Base-by-base conservation (phyloP, 805 yeast genomes). In the Sugiyamaella boreocaroliniensis region DNA sequence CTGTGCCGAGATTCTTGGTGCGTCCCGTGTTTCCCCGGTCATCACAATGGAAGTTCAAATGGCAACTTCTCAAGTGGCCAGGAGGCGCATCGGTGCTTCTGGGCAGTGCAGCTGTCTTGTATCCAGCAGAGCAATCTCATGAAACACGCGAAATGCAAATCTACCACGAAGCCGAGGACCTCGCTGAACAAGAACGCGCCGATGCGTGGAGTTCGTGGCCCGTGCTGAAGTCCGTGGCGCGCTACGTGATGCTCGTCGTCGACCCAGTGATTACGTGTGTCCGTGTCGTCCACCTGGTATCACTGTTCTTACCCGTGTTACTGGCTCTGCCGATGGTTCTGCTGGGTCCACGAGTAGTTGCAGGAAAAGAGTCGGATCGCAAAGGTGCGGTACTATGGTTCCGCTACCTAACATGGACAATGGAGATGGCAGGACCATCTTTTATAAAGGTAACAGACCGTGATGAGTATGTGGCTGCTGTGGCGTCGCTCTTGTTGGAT, bases 391-490 rank as follows among this genome's bases (percentile, higher is more conserved):
- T 76, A 16, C 42, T 81, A 18, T 92, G 97, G 97, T 90, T 78
- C 68, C 68, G 69, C 50, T 68, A 81, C 46, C 69, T 92, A 18
- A 75, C 88, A 47, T 68, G 77, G 65, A 71, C 85, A 0, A 80
- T 93, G 53, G 96, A 92, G 67, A 56, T 73, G 15, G 97, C 96
- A 0, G 99, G 99, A 0, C 96, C 98, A 2, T 85, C 96, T 2
- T 93, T 73, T 58, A 71, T 74, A 53, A 73, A 73, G 61, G 65
- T 62, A 55, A 22, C 53, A 46, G 53, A 51, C 37, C 18, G 32
- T n/a, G 51, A 47, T n/a, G 54, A 53, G 20, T 55, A 50, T 43
- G 26, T 57, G 26, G 42, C 14, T n/a, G 29, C 43, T 4, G 53
- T 54, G 55, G 43, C 40, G 14, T 46, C 29, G 29, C 12, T 43